Base-by-base conservation (phyloP, 148 eudicot species). In the Silene latifolia region DNA sequence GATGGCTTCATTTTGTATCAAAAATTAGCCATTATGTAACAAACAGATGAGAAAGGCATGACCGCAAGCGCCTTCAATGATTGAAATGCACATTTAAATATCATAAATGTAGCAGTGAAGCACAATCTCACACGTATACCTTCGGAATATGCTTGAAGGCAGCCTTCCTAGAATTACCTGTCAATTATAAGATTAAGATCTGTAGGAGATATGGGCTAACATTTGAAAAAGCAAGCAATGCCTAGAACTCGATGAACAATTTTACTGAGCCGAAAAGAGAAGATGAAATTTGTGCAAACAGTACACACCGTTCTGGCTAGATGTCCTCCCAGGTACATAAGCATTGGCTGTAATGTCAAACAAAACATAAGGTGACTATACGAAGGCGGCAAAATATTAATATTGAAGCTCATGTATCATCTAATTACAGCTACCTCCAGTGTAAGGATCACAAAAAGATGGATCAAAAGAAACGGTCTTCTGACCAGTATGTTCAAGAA, bases 91-190 rank as follows among this genome's bases (percentile, higher is more conserved):
- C 19, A 23, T 67, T 19, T 12, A 71, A 14, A 53, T 27, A 70
- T 3, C 42, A 51, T 63, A n/a, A n/a, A 63, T 19, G 46, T 77
- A 14, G 39, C 21, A 59, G 19, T 39, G 64, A 51, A 60, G 27
- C 25, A 71, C 24, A 69, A 64, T n/a, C 66, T 1, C 2, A 63
- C 10, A n/a, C n/a, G 35, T 20, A 54, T 87, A 90, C 99, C 92
- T 89, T 96, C 9, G 99, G 99, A 63, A 96, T 84, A 79, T 96
- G 99, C 89, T 92, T 96, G 88, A 86, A 88, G 75, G 88, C 67
- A 54, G 97, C 95, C 80, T 86, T 88, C 56, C 84, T 67, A 15
- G 87, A 83, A 72, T 54, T 60, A 80, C 75, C 97, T 92, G 93
- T 81, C 29, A 74, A 61, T 62, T 13, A 63, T 81, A 76, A 74